Conservation (phyloP, 441 rosid genomes). For the Cnidoscolus chayamansa region DNA sequence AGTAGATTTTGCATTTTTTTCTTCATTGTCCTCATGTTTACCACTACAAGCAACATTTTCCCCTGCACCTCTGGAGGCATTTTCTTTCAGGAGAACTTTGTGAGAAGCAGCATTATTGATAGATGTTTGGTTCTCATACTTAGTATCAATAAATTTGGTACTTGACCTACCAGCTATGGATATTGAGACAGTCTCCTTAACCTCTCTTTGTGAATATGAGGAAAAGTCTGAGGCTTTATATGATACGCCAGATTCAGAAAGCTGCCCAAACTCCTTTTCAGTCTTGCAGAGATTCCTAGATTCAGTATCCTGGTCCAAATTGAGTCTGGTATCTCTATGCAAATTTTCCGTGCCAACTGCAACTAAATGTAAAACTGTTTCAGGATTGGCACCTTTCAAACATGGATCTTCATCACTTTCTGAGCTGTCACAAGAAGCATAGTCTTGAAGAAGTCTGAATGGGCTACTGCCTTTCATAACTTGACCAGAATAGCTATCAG, state of each 20-base stretch:
- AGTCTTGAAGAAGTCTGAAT: constrained; percentile 44
- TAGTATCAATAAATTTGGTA: constrained; percentile 20
- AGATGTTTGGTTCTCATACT: constrained; percentile 20
- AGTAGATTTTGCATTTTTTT: constrained; percentile 26
- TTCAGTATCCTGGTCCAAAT: constrained; percentile 20
- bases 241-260: constrained; percentile 21
- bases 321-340: constrained; percentile 17
- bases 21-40: constrained; percentile 27
- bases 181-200: constrained; percentile 21
- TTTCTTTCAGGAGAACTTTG: constrained; percentile 25
- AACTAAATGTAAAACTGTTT: constrained; percentile 18
- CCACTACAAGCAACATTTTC: constrained; percentile 18
- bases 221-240: constrained; percentile 12
- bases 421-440: constrained; percentile 48
- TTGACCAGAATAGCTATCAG: constrained; percentile 24
- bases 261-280: constrained; percentile 22
- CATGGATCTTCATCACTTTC: constrained; percentile 29
- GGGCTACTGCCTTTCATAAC: constrained; percentile 36
- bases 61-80: constrained; percentile 20
- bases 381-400: constrained; percentile 13
- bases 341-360: constrained; percentile 17
- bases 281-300: constrained; percentile 16
- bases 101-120: constrained; percentile 21
- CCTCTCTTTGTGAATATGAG: constrained; percentile 19
- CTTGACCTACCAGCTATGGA: constrained; percentile 21